Percentiles rank a stretch among this genome's conserved stretches.
Evolutionary conservation across 768 basidiomycete species (phyloP).

Genomic region (Lactarius akahatsu): DNA sequence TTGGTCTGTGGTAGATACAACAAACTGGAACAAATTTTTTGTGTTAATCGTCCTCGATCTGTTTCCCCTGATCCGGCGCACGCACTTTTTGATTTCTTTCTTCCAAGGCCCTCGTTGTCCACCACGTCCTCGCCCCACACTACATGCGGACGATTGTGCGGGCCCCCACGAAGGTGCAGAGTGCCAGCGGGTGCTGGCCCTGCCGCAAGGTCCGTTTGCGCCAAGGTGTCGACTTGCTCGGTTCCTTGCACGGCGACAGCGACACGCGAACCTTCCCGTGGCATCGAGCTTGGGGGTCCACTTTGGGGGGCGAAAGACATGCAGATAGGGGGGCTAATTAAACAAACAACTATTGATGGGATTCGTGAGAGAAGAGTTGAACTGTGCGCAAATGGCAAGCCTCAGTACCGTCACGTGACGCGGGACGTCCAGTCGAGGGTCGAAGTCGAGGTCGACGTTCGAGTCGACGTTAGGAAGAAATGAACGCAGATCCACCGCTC

Average conservation of each 20-base stretch:
- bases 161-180: slow-evolving; percentile 19
- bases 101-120: slow-evolving; percentile 87
- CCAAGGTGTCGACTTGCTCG: slow-evolving; percentile 11
- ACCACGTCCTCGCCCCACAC: slow-evolving; percentile 62
- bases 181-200: neutral
- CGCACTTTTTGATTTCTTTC: slow-evolving; percentile 77
- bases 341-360: neutral
- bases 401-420: too few relatives aligned
- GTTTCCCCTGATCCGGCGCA: neutral
- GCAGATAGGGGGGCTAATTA: neutral
- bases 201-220: neutral
- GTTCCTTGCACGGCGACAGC: slow-evolving; percentile 4
- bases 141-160: slow-evolving; percentile 47
- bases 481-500: slow-evolving; percentile 19
- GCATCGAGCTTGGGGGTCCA: slow-evolving; percentile 8
- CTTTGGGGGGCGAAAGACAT: slow-evolving; percentile 15
- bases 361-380: neutral
- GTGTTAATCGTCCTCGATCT: neutral
- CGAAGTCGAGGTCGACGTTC: neutral
- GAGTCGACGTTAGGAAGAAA: neutral
- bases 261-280: slow-evolving; percentile 22
- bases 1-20: slow-evolving; percentile 90
- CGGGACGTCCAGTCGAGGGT: neutral
- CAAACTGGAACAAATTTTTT: slow-evolving; percentile 70
- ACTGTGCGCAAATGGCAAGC: neutral